Percentiles rank a stretch among this genome's conserved stretches.
Conservation (phyloP, 768 basidiomycete genomes). For the Podaxis sp. region DNA sequence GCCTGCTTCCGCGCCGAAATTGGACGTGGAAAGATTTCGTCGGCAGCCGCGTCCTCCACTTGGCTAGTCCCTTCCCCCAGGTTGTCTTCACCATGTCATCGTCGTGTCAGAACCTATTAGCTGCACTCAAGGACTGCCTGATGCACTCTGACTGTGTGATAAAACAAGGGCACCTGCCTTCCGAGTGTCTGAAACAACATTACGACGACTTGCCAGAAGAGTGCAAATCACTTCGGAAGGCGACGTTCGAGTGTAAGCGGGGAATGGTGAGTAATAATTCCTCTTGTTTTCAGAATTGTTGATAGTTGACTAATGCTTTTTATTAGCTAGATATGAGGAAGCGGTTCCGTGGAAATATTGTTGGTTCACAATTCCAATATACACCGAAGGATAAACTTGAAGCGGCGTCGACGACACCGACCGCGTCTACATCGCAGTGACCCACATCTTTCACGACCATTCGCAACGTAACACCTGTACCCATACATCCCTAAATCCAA, state of each 20-base stretch:
- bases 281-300: neutral
- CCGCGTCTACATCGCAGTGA: constrained; percentile 8
- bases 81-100: constrained; percentile 58
- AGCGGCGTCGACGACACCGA: constrained; percentile 7
- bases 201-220: constrained; percentile 74
- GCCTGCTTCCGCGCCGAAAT: neutral
- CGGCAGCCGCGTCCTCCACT: neutral
- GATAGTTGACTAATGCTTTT: neutral
- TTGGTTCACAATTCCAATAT: constrained; percentile 52
- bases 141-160: constrained; percentile 86
- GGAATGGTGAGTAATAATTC: constrained; percentile 65
- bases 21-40: neutral
- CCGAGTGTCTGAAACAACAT: constrained; percentile 80
- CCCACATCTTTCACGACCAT: neutral
- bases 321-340: constrained; percentile 81
- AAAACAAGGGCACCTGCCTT: constrained; percentile 76
- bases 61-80: neutral
- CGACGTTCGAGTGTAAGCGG: constrained; percentile 88
- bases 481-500: neutral
- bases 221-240: constrained; percentile 76
- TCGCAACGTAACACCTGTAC: neutral
- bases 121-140: constrained; percentile 81
- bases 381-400: constrained; percentile 29
- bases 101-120: constrained; percentile 75
- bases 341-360: constrained; percentile 73